These are phyloP conservation scores for Aotearoamyces nothofagi DNA, from an alignment of 2,329 filamentous ascomycete genomes.

Conservation along the genomic window DNA sequence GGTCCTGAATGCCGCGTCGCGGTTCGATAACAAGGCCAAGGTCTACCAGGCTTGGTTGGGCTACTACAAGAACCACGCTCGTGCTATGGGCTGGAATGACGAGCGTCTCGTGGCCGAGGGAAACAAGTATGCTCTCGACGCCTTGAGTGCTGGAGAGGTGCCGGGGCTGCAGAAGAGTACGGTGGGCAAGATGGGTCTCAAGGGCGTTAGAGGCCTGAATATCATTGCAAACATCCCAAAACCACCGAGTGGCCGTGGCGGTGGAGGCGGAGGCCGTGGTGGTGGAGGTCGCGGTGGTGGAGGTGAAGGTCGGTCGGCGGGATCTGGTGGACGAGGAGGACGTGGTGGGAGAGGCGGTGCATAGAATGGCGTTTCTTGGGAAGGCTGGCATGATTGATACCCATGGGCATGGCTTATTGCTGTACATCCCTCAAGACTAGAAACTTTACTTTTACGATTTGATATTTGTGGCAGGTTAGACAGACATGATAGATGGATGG, in stretches of 20 bases:
- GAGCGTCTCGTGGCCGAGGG: conserved; percentile 28
- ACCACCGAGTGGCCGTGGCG: conserved; percentile 12
- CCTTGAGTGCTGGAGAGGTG: conserved; percentile 27
- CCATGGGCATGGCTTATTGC: too few species aligned
- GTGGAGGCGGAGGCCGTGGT: conserved; percentile 8
- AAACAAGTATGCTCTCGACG: conserved; percentile 30
- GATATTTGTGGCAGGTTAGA: too few species aligned
- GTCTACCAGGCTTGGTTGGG: conserved; percentile 43
- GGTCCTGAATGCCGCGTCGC: conserved; percentile 23
- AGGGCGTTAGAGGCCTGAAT: conserved; percentile 30
- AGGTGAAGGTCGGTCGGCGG: conserved; percentile 8
- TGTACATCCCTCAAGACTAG: too few species aligned
- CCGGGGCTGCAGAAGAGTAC: conserved; percentile 29
- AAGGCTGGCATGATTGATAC: too few species aligned
- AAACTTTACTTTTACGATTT: too few species aligned
- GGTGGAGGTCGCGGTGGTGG: conserved; percentile 2
- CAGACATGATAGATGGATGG: too few species aligned
- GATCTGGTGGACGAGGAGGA: conserved; percentile 5
- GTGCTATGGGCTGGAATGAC: conserved; percentile 19
- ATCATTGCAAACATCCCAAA: conserved; percentile 22
- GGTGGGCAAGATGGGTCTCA: conserved; percentile 38
- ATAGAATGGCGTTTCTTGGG: too few species aligned
- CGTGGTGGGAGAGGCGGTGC: conserved; percentile 3
- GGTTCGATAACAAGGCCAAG: conserved; percentile 30
- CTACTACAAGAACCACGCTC: conserved; percentile 31